Conservation (phyloP, 805 yeast species). For the Schwanniomyces pseudopolymorphus region DNA sequence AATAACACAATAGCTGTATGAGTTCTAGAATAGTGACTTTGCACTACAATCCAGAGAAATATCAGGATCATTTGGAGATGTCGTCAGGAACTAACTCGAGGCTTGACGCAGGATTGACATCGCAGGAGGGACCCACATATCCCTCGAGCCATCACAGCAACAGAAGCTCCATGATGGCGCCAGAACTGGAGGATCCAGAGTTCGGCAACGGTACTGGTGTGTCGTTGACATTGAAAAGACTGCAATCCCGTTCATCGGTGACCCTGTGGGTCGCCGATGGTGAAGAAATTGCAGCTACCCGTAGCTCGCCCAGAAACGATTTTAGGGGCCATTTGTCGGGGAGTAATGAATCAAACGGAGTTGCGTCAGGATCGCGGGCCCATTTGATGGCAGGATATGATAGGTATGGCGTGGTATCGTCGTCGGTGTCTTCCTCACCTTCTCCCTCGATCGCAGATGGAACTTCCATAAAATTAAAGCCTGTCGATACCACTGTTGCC, state of each 20-base stretch:
- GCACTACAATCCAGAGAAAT: constrained; percentile 9
- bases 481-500: neutral
- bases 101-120: neutral
- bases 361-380: neutral
- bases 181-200: neutral
- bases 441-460: neutral
- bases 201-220: neutral
- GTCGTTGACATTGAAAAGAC: neutral
- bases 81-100: neutral
- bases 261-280: neutral
- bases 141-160: neutral
- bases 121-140: neutral
- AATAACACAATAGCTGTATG: neutral
- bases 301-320: neutral
- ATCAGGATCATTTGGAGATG: neutral
- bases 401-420: neutral
- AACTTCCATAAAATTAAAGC: no score
- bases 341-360: neutral
- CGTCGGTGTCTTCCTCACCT: no score
- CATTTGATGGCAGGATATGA: neutral
- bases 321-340: neutral
- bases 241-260: constrained; percentile 1
- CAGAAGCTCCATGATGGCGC: neutral
- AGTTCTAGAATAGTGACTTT: constrained; percentile 10
- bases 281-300: constrained; percentile 5